A percentile compares a stretch with the other conserved stretches of the same genome.
Conservation (phyloP, 2,329 filamentous ascomycete species). For the Claviceps quebecensis region DNA sequence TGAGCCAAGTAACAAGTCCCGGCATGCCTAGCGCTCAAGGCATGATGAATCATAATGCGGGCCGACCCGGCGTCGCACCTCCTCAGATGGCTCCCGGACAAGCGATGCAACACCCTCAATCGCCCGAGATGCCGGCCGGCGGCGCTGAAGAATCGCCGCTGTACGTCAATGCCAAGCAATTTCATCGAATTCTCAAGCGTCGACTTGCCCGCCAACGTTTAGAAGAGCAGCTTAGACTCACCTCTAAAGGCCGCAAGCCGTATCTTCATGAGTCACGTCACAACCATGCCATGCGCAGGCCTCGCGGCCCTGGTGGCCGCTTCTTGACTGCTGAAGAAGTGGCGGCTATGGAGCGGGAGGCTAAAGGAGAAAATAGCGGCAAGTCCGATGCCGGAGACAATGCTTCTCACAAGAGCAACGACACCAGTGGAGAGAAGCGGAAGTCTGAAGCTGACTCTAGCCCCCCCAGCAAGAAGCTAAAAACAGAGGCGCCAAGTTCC, state of each 20-base stretch:
- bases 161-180: slow-evolving; percentile 98
- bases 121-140: slow-evolving; percentile 62
- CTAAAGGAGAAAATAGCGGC: slow-evolving; percentile 25
- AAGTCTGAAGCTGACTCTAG: slow-evolving; percentile 40
- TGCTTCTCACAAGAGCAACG: slow-evolving; percentile 12
- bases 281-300: slow-evolving; percentile 94
- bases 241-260: slow-evolving; percentile 89
- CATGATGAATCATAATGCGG: slow-evolving; percentile 55
- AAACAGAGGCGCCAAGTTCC: slow-evolving; percentile 30
- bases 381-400: slow-evolving; percentile 18
- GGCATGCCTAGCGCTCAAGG: slow-evolving; percentile 59
- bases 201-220: slow-evolving; percentile 85
- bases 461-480: slow-evolving; percentile 42
- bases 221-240: slow-evolving; percentile 82
- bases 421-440: slow-evolving; percentile 38
- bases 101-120: slow-evolving; percentile 54
- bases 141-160: slow-evolving; percentile 80
- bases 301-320: slow-evolving; percentile 81
- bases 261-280: slow-evolving; percentile 96
- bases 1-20: slow-evolving; percentile 67
- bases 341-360: slow-evolving; percentile 64
- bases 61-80: slow-evolving; percentile 36
- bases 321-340: slow-evolving; percentile 97
- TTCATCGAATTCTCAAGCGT: slow-evolving; percentile 90
- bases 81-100: slow-evolving; percentile 50